Evolutionary conservation across 1,284 basidiomycete genomes (phyloP), one percentile per base, ranked within the genome.

Genomic region (Porodaedalea pini): DNA sequence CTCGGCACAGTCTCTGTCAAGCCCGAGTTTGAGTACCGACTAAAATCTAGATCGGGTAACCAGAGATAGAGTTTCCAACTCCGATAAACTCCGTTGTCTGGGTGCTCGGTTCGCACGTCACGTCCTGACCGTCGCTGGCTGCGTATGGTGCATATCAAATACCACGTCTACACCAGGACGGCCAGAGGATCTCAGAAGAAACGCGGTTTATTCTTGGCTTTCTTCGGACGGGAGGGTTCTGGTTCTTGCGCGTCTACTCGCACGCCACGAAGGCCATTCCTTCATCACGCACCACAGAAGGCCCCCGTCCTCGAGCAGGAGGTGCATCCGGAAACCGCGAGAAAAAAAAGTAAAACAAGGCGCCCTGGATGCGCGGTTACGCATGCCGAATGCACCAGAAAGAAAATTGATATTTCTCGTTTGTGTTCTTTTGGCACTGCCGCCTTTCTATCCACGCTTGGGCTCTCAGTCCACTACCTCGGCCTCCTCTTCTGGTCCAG

Each of bases 31-130:
- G 44, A 29, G 45, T 47, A 29, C 45, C 45, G 45, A 47, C 45
- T 47, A 47, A 47, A 47, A 47, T 47, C 45, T 47, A 4, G 45
- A 47, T 47, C 45, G 45, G 45, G 45, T 27, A 47, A 32, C 44
- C 44, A 25, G 25, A 47, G 45, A 47, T 47, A 47, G 45, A 47
- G 45, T 47, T 47, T 47, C 17, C 29, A 29, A 47, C 45, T 47
- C 45, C 45, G 45, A 47, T 32, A 29, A 31, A 47, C 25, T 47
- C 45, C 45, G 45, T 25, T n/a, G 27, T 31, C 17, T 34, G 32
- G 32, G 7, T 34, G 32, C 32, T 6, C 32, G 13, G 32, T 13
- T 34, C 32, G 32, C 32, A 34, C 32, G 32, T n/a, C 32, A 34
- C 32, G 32, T 6, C 32, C 32, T 34, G 32, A 34, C 32, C 32